These are phyloP conservation scores for Eucalyptus sp. DNA, from an alignment of 345 rosid genomes.

Conservation along the genomic window DNA sequence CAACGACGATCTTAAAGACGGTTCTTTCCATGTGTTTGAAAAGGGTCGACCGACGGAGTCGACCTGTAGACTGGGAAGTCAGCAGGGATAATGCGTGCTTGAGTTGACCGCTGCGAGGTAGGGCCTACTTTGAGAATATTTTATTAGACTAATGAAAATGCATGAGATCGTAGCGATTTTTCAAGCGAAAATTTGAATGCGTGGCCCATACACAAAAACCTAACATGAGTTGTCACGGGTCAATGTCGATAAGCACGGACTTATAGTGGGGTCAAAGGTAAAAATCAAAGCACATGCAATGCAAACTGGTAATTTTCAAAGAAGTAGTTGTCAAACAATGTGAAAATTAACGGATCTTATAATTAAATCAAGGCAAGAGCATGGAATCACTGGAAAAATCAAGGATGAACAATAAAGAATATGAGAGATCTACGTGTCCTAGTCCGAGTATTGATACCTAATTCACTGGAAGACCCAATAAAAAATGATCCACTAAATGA, in stretches of 20 bases:
- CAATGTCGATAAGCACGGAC: background rate
- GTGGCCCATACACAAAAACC: background rate
- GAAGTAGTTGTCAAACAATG: background rate
- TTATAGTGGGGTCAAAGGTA: background rate
- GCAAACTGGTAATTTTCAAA: background rate
- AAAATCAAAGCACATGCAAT: background rate
- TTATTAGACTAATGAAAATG: background rate
- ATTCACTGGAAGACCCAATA: fast-evolving
- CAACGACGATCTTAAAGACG: background rate
- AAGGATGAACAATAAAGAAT: background rate
- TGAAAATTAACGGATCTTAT: background rate
- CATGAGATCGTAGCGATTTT: background rate
- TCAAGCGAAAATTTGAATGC: background rate
- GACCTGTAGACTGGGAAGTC: background rate
- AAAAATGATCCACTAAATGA: background rate
- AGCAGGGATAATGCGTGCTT: background rate
- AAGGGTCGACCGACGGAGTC: background rate
- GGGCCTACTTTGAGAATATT: background rate
- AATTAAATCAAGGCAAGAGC: background rate
- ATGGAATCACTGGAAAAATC: background rate
- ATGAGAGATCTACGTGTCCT: background rate
- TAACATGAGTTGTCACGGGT: background rate
- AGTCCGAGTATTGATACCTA: background rate
- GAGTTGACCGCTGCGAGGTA: background rate
- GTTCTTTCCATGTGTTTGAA: background rate